Evolutionary conservation across 2,329 filamentous ascomycete genomes (phyloP).

Genomic region (Colletotrichum sp.): DNA sequence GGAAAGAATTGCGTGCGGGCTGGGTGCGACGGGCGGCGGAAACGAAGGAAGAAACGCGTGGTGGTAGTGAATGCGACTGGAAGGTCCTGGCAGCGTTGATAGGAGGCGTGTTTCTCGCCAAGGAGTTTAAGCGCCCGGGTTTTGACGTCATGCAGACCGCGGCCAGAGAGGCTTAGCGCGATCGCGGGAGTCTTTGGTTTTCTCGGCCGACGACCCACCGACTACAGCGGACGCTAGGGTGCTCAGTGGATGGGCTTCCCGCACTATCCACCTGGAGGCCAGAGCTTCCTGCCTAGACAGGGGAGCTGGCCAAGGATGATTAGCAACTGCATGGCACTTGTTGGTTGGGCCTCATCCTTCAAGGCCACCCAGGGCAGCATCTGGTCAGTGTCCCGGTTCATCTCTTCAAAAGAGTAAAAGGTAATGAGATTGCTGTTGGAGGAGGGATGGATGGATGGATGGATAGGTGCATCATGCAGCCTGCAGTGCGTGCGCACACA

Average conservation of each 20-base stretch:
- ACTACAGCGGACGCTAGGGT: constrained; percentile 5
- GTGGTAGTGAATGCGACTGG: neutral
- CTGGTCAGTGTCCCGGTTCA: neutral
- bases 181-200: neutral
- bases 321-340: neutral
- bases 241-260: constrained; percentile 14
- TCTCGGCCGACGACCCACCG: constrained; percentile 3
- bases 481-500: constrained; percentile 14
- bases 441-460: neutral
- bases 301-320: neutral
- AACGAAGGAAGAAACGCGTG: constrained; percentile 15
- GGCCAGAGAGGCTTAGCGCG: constrained; percentile 7
- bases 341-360: neutral
- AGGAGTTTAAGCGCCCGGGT: constrained; percentile 20
- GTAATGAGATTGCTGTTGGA: neutral
- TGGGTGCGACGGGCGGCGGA: neutral
- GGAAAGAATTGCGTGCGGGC: neutral
- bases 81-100: neutral
- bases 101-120: neutral
- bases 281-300: neutral
- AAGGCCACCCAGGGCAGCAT: neutral
- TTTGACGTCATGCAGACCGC: constrained; percentile 16
- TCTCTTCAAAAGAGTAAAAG: neutral
- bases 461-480: constrained; percentile 5
- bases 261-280: constrained; percentile 1